Evolutionary conservation across 2,329 filamentous ascomycete species (phyloP), one percentile per base, ranked within the genome.

Genomic region (Monosporascus sp.): DNA sequence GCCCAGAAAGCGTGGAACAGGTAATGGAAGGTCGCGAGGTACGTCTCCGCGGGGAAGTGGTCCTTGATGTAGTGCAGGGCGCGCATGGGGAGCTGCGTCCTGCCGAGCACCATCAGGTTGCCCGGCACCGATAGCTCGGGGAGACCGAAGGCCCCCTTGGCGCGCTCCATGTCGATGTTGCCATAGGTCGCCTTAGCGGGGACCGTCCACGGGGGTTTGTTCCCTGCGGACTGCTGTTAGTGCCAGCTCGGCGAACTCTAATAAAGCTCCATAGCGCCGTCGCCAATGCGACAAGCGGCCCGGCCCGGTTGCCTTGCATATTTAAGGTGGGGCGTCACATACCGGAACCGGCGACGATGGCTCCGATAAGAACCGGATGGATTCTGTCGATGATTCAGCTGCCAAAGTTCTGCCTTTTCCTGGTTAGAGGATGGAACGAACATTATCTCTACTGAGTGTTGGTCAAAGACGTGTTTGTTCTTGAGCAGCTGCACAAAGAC

Each of bases 161-260:
- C 69, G 44, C 78, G 71, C 22, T 61, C 63, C 34, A 65, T 60
- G 63, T 83, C 78, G 55, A 64, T 63, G 11, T 48, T 31, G 48
- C 79, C 74, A 64, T 90, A 86, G 1, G 64, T 68, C 22, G 80
- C 84, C 73, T 92, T 92, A 44, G 82, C 84, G 2, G 84, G 81
- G 31, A 89, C 74, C 0, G 76, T 76, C 86, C 87, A 91, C 1
- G 90, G 89, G 0, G 89, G 88, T 59, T 83, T 83, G 69, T 94
- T 93, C 49, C 87, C 86, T 34, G 5, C 31, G 11, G 5, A 34
- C 9, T 14, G 31, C 11, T 2, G 9, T 34, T 34, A 34, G 31
- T 9, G 11, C 31, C 31, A 14, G 31, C 5, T 14, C 31, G 31
- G 11, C 31, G 31, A 14, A 14, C 31, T 34, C 11, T 34, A 31